Evolutionary conservation across 768 basidiomycete genomes (phyloP).

Genomic region (Termitomyces sp.): DNA sequence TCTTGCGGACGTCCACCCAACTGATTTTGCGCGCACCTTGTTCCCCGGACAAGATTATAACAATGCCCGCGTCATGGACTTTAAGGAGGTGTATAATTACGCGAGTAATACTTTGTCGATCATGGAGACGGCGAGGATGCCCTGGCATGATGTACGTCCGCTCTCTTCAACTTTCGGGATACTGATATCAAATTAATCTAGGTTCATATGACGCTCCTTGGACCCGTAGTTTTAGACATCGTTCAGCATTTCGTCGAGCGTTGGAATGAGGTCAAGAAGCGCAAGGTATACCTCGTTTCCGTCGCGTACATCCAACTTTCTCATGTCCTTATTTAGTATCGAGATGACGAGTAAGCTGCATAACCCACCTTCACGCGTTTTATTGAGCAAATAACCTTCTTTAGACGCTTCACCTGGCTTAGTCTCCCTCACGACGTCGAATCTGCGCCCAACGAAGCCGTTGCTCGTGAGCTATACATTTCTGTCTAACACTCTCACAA

Average conservation of each 20-base stretch:
- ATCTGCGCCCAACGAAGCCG: constrained; percentile 58
- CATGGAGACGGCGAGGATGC: constrained; percentile 73
- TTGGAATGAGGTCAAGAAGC: constrained; percentile 89
- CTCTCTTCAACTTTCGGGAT: not conserved
- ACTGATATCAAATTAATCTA: constrained; percentile 17
- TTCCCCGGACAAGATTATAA: constrained; percentile 96
- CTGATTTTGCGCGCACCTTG: constrained; percentile 71
- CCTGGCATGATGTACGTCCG: constrained; percentile 87
- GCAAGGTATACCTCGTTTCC: constrained; percentile 43
- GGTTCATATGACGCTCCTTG: constrained; percentile 82
- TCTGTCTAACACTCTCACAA: no score
- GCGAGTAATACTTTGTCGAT: constrained; percentile 65
- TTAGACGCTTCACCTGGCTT: constrained; percentile 39
- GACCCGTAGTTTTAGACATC: constrained; percentile 82
- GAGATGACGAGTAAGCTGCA: constrained; percentile 40
- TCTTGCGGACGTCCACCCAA: constrained; percentile 88
- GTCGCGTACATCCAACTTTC: not conserved
- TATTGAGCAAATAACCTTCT: constrained; percentile 19
- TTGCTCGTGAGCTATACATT: constrained; percentile 34
- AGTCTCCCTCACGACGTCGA: constrained; percentile 72
- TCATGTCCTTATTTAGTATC: constrained; percentile 24
- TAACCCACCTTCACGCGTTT: constrained; percentile 21
- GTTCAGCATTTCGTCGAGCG: constrained; percentile 88
- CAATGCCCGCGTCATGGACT: constrained; percentile 82
- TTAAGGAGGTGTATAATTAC: constrained; percentile 76